Evolutionary conservation across 2,329 filamentous ascomycete species (phyloP).

Genomic region (Pseudogymnoascus sp.): DNA sequence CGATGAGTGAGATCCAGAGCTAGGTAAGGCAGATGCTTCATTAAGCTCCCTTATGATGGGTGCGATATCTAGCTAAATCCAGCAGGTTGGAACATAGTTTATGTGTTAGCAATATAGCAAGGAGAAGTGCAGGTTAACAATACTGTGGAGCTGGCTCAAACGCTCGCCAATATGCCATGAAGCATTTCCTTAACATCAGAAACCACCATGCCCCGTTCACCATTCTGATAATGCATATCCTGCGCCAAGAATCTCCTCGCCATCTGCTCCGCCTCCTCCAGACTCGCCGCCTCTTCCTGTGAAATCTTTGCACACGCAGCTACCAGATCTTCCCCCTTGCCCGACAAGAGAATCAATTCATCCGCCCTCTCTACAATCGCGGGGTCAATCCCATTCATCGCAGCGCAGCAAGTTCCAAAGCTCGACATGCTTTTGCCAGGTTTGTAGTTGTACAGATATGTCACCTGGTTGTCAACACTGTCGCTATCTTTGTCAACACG

Average conservation of each 20-base stretch:
- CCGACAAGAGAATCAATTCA: conserved; percentile 58
- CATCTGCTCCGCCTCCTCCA: conserved; percentile 57
- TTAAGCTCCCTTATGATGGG: background rate
- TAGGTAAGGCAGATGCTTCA: background rate
- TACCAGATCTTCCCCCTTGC: conserved; percentile 67
- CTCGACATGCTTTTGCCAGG: conserved; percentile 67
- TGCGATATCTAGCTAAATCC: background rate
- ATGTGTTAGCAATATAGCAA: background rate
- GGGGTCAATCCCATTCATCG: conserved; percentile 71
- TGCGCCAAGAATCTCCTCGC: conserved; percentile 49
- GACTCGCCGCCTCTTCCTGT: conserved; percentile 49
- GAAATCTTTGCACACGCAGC: conserved; percentile 62
- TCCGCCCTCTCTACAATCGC: conserved; percentile 69
- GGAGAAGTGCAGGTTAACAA: background rate
- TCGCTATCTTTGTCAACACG: conserved; percentile 44
- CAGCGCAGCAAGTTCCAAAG: conserved; percentile 79
- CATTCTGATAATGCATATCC: conserved; percentile 20
- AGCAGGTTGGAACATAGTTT: background rate
- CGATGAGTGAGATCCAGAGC: background rate
- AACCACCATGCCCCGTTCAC: background rate
- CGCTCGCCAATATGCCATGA: conserved; percentile 16
- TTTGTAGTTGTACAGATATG: conserved; percentile 64
- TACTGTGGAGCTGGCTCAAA: background rate
- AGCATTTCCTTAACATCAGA: conserved; percentile 23
- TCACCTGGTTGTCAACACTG: conserved; percentile 52